Evolutionary conservation across 192 early-diverging fungal species (phyloP).

Genomic region (Coemansia sp.): DNA sequence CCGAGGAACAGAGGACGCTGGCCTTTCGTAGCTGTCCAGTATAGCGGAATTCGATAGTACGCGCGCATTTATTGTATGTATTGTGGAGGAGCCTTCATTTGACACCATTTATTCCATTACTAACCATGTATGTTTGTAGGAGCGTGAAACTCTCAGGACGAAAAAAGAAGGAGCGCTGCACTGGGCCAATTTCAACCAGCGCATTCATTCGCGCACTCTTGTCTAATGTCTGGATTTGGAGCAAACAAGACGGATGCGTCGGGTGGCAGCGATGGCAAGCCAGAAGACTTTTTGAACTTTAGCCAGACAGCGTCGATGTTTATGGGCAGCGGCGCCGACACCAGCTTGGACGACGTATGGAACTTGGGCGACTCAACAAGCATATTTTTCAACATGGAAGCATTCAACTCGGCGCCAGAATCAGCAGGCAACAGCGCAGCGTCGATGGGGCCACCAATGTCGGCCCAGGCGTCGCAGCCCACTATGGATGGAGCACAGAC

Average conservation of each 20-base stretch:
- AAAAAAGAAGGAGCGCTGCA: not conserved
- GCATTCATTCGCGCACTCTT: not conserved
- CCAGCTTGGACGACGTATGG: conserved; percentile 37
- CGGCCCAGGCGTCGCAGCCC: not conserved
- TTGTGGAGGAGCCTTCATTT: not conserved
- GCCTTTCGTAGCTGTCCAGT: not conserved
- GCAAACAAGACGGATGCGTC: conserved; percentile 9
- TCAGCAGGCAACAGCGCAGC: conserved; percentile 13
- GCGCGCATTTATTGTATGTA: conserved; percentile 3
- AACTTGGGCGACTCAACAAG: conserved; percentile 33
- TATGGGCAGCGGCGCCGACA: conserved; percentile 9
- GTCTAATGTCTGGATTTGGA: conserved; percentile 10
- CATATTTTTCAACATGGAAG: conserved; percentile 52
- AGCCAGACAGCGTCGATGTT: conserved; percentile 19
- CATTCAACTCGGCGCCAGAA: conserved; percentile 36
- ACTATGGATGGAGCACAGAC: not conserved
- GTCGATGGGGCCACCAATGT: not conserved
- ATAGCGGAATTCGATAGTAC: not conserved
- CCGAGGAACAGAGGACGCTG: too few relatives aligned
- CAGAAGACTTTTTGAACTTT: conserved; percentile 27
- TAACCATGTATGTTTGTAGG: not conserved
- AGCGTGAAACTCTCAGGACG: not conserved
- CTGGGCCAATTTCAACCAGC: not conserved
- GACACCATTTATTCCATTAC: not conserved
- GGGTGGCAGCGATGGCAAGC: not conserved